A percentile compares a stretch with the other conserved stretches of the same genome.
These are phyloP conservation scores for Colletotrichum sp. DNA, from an alignment of 2,329 filamentous ascomycete genomes.

Conservation along the genomic window DNA sequence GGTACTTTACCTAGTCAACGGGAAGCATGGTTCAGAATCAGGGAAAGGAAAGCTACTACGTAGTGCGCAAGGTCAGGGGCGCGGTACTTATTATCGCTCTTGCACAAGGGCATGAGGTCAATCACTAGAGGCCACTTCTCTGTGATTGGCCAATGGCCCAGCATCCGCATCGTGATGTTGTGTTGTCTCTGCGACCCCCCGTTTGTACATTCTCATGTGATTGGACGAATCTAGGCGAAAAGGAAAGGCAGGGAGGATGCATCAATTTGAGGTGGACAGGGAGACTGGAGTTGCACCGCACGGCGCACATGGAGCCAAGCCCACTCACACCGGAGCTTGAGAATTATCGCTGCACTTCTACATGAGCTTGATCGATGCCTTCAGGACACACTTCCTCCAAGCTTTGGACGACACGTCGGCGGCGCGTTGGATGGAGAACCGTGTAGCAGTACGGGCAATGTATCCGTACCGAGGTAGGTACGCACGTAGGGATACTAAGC, in stretches of 20 bases:
- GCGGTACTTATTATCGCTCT: not conserved
- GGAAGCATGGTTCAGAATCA: not conserved
- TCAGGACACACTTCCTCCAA: not conserved
- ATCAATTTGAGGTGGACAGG: not conserved
- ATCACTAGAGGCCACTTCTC: not conserved
- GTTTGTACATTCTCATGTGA: not conserved
- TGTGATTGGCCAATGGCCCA: not conserved
- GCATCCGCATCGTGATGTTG: not conserved
- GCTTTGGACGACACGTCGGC: not conserved
- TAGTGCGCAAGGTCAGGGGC: not conserved
- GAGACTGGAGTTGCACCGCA: not conserved
- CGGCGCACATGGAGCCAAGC: not conserved
- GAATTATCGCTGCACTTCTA: not conserved
- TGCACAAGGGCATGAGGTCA: slow-evolving; percentile 6
- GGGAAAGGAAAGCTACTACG: not conserved
- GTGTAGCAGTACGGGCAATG: not conserved
- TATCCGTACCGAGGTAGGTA: not conserved
- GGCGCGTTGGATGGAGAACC: not conserved
- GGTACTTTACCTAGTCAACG: not conserved
- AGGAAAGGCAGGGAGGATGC: not conserved
- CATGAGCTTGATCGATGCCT: not conserved
- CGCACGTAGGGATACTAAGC: not conserved
- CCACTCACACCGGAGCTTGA: not conserved
- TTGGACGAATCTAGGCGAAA: slow-evolving; percentile 1
- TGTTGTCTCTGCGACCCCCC: not conserved